These are phyloP conservation scores for Leccinum aurantiacum DNA, from an alignment of 768 basidiomycete species.

Conservation along the genomic window DNA sequence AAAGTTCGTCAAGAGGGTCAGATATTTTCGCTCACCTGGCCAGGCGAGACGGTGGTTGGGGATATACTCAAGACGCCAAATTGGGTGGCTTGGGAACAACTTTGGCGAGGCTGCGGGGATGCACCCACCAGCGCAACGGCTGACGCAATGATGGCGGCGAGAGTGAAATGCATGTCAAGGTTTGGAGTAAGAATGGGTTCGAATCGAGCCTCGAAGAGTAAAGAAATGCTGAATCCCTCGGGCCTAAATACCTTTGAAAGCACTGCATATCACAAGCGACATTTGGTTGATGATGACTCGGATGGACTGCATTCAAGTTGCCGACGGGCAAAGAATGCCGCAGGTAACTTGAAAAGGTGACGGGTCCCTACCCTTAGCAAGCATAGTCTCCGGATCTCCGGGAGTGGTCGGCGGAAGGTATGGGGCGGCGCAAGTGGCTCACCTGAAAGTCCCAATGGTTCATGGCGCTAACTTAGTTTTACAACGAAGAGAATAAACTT, in stretches of 20 bases:
- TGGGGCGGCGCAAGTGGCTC: not conserved
- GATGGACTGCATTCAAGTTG: not conserved
- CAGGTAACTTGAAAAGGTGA: not conserved
- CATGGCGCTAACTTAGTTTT: too few relatives aligned
- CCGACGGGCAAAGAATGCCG: conserved; percentile 9
- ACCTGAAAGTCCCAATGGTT: too few relatives aligned
- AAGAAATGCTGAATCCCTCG: not conserved
- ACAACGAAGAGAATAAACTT: too few relatives aligned
- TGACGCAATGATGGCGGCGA: conserved; percentile 13
- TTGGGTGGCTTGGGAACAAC: conserved; percentile 23
- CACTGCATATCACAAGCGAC: not conserved
- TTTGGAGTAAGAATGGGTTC: not conserved
- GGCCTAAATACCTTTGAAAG: conserved; percentile 13
- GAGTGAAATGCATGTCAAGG: not conserved
- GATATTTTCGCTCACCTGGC: conserved; percentile 19
- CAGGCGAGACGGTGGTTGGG: conserved; percentile 24
- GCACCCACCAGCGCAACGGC: conserved; percentile 18
- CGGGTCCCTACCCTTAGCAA: not conserved
- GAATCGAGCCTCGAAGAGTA: not conserved
- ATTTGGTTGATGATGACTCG: not conserved
- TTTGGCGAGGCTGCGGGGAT: conserved; percentile 20
- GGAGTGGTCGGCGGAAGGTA: not conserved
- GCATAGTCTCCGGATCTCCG: not conserved
- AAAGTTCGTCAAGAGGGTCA: not conserved
- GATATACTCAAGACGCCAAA: conserved; percentile 21